A percentile compares a stretch with the other conserved stretches of the same genome.
These are phyloP conservation scores for Hyphodiscus hymeniophilus DNA, from an alignment of 495 filamentous ascomycete genomes.

Conservation along the genomic window DNA sequence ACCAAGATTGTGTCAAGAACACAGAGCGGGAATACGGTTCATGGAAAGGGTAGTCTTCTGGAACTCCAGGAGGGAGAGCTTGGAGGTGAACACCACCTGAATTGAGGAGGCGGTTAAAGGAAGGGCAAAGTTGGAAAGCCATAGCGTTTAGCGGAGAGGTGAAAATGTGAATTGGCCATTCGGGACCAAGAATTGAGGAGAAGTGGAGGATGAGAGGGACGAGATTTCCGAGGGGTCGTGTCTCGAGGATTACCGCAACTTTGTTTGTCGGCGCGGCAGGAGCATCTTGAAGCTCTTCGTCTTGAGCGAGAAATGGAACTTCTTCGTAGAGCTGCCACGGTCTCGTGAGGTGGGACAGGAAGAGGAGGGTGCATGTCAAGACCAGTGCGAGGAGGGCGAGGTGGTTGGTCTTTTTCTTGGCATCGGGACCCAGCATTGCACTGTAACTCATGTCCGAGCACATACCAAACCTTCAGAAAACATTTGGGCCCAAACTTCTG, in stretches of 20 bases:
- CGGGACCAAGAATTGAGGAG: conserved; percentile 23
- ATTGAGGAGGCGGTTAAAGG: conserved; percentile 6
- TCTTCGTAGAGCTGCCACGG: no score
- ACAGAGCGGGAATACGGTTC: conserved; percentile 12
- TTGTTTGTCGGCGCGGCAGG: conserved; percentile 1
- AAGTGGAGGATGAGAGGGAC: conserved; percentile 25
- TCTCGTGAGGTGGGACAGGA: no score
- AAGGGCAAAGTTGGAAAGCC: conserved; percentile 10
- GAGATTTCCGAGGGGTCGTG: conserved; percentile 8
- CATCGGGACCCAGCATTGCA: no score
- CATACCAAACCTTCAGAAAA: no score
- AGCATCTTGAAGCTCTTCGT: no score
- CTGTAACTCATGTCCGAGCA: no score
- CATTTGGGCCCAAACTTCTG: no score
- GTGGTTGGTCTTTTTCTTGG: no score
- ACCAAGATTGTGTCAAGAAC: conserved; percentile 14
- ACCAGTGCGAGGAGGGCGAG: no score
- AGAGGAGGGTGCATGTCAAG: no score
- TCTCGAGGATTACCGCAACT: conserved; percentile 19
- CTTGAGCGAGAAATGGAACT: no score
- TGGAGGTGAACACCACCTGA: conserved; percentile 9
- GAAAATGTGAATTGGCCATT: conserved; percentile 26
- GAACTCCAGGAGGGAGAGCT: conserved; percentile 8
- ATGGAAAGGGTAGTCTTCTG: conserved; percentile 2
- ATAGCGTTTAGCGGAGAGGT: conserved; percentile 16